A percentile compares a stretch with the other conserved stretches of the same genome.
Evolutionary conservation across 495 filamentous ascomycete genomes (phyloP).

Genomic region (Penicillium fimorum): DNA sequence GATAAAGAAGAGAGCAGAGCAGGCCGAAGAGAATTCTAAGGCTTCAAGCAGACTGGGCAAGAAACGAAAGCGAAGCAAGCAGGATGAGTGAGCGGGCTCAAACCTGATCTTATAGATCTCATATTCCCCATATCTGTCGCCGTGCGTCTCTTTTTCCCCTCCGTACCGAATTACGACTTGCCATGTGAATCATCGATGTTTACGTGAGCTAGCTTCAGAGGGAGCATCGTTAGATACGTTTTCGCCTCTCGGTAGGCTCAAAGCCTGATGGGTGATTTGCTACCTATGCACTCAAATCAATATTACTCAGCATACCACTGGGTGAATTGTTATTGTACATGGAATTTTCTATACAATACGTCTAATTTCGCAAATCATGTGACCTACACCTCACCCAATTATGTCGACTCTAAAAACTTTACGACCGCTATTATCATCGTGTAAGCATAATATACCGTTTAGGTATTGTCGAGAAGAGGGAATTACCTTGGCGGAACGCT

Average conservation of each 20-base stretch:
- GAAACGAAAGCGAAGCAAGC: not conserved
- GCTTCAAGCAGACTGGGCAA: not conserved
- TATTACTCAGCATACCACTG: not conserved
- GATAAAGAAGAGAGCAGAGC: not conserved
- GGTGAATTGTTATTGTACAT: conserved; percentile 1
- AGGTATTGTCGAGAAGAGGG: conserved; percentile 3
- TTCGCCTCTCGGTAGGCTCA: not conserved
- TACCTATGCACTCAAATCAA: not conserved
- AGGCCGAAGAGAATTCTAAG: not conserved
- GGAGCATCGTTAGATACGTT: not conserved
- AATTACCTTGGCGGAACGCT: conserved; percentile 74
- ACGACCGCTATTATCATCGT: conserved; percentile 34
- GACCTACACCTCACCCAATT: not conserved
- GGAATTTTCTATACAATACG: not conserved
- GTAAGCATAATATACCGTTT: conserved; percentile 12
- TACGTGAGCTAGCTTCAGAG: not conserved
- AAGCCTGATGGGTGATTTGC: not conserved
- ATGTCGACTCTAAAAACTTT: conserved; percentile 33
- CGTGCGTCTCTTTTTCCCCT: not conserved
- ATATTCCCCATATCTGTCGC: not conserved
- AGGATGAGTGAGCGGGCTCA: not conserved
- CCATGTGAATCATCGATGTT: not conserved
- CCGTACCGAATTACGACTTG: not conserved
- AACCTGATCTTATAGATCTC: not conserved
- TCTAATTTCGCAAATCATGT: not conserved